Base-by-base conservation (phyloP, 2,329 filamentous ascomycete genomes). In the Verticillium nonalfalfae region DNA sequence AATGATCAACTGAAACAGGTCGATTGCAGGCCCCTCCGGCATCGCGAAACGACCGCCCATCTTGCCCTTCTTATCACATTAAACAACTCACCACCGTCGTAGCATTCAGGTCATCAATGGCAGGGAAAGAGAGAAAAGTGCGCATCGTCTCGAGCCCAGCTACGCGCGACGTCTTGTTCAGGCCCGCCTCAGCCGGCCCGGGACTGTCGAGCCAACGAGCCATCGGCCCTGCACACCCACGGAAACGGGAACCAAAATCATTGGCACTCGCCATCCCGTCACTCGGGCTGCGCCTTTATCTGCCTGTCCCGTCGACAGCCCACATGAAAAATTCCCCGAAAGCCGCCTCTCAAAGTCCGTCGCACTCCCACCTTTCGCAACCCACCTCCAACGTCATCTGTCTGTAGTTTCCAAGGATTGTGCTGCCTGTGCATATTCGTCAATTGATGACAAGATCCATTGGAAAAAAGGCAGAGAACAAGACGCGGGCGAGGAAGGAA, bases 141-240 rank as follows among this genome's bases (percentile, higher is more conserved):
- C 45, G 45, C 45, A 21, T 21, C 45, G 11, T 21, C 18, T 26
- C 18, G 9, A 21, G n/a, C 21, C 18, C 18, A 18, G 18, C 10
- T 10, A 18, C 7, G n/a, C 26, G 10, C 10, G 45, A 11, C 7
- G 45, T 52, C 52, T 56, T 34, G 45, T 60, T 11, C 45, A 52
- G 45, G 54, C 54, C 63, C 63, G 63, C 52, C 59, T 60, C 35
- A 60, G 58, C 61, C 63, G 63, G 58, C 58, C 58, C 56, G 50
- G 56, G 55, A 33, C 26, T 58, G 11, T 63, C 56, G 58, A 64
- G 52, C 63, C 59, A 63, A 59, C 63, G 59, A 63, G 57, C 63
- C 62, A 63, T 61, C 38, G 59, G 59, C 62, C 62, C 58, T 60
- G 56, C 45, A 52, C 45, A 52, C 45, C 45, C 45, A 52, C 45